phyloP scores from a whole-genome alignment of 2,329 filamentous ascomycete genomes.

The Colletotrichum musae region DNA sequence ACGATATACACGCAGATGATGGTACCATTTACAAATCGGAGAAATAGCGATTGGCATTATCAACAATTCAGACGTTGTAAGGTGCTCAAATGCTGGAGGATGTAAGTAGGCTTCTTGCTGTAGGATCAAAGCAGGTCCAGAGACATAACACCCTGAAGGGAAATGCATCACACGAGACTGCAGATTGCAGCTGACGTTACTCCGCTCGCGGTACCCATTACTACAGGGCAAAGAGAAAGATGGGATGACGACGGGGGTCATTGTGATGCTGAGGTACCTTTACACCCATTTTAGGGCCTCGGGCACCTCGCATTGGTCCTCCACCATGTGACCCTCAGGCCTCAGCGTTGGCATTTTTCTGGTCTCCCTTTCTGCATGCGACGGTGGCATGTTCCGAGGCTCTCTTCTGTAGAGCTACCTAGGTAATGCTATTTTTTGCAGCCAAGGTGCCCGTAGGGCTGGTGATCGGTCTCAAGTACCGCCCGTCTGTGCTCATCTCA shows the following conservation, averaged over 20 bases:
- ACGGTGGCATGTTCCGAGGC: conserved; percentile 3
- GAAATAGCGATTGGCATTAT: too few relatives aligned
- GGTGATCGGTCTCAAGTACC: too few relatives aligned
- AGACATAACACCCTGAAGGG: background rate
- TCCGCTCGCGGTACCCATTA: background rate
- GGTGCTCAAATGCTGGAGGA: too few relatives aligned
- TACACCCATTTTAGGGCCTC: too few relatives aligned
- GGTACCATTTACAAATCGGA: background rate
- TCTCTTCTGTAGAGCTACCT: background rate
- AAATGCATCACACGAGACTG: conserved; percentile 32
- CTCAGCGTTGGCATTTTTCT: background rate
- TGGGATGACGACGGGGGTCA: conserved; percentile 25
- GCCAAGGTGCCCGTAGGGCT: too few relatives aligned
- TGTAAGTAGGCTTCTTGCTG: too few relatives aligned
- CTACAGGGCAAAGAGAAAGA: background rate
- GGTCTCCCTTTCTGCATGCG: conserved; percentile 13
- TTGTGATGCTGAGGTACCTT: background rate
- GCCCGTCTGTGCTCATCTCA: too few relatives aligned
- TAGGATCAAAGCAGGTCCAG: background rate
- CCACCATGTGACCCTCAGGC: background rate
- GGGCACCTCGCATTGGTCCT: too few relatives aligned
- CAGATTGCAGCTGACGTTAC: too few relatives aligned
- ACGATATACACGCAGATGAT: background rate
- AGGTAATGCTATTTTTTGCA: too few relatives aligned
- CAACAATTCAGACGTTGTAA: too few relatives aligned